Evolutionary conservation across 1,139 yeast genomes (phyloP).

Genomic region (Diutina neorugosa): DNA sequence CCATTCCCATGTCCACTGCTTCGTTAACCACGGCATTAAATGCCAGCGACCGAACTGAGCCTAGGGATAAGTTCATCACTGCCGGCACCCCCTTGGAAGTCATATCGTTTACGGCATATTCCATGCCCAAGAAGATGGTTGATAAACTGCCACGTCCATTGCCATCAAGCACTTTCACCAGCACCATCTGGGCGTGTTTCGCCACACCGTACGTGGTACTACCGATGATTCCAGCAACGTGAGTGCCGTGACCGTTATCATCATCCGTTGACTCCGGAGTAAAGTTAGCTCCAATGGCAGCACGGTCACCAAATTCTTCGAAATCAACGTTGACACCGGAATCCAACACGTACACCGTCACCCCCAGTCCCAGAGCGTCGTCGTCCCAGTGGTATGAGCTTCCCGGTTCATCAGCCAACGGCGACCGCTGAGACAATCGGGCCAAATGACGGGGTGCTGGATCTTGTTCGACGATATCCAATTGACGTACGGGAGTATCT

Average conservation of each 20-base stretch:
- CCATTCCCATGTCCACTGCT: slow-evolving; percentile 56
- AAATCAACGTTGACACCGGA: slow-evolving; percentile 54
- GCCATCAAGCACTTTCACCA: slow-evolving; percentile 56
- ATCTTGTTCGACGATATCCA: slow-evolving; percentile 26
- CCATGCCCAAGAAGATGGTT: slow-evolving; percentile 58
- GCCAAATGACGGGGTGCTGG: slow-evolving; percentile 64
- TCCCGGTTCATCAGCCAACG: slow-evolving; percentile 13
- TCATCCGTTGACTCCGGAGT: slow-evolving; percentile 55
- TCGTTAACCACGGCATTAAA: slow-evolving; percentile 66
- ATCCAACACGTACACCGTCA: slow-evolving; percentile 71
- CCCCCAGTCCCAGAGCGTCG: slow-evolving; percentile 36
- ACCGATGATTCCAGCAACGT: slow-evolving; percentile 85
- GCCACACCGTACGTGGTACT: slow-evolving; percentile 73
- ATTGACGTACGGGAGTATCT: slow-evolving; percentile 41
- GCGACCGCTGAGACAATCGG: slow-evolving; percentile 41
- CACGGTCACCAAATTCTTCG: slow-evolving; percentile 59
- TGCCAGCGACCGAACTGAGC: slow-evolving; percentile 53
- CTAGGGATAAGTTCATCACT: slow-evolving; percentile 72
- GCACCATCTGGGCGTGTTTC: slow-evolving; percentile 49
- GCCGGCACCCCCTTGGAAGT: slow-evolving; percentile 31
- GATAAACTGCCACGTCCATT: slow-evolving; percentile 60
- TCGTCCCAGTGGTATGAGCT: slow-evolving; percentile 30
- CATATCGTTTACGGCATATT: slow-evolving; percentile 56
- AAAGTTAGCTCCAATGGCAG: slow-evolving; percentile 43
- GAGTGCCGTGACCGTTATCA: slow-evolving; percentile 69